Base-by-base conservation (phyloP, 1,284 basidiomycete species). In the Irpex lacteus region DNA sequence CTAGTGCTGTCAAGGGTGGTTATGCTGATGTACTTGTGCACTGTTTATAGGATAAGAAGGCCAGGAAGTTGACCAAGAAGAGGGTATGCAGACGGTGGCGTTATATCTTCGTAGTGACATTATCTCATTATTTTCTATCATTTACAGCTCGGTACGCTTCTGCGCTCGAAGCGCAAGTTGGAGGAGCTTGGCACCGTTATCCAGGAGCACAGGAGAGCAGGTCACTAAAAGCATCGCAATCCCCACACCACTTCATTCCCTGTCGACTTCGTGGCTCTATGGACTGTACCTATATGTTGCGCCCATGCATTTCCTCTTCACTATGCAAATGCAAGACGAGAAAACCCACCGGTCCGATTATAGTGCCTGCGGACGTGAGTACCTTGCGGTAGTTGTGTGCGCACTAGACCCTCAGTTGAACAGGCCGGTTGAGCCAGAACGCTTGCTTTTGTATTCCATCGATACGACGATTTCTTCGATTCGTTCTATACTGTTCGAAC, bases 11-110 rank as follows among this genome's bases (percentile, higher is more conserved):
- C 19, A 49, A 49, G 18, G 54, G 21, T 13, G 5, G 36, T 44
- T 50, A 9, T 63, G 11, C 7, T n/a, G 56, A 49, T 32, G 37
- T 55, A 59, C 11, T 8, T 26, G 5, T 34, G 58, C 37, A 19
- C 18, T 40, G 44, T 21, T 60, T 57, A 57, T 68, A 95, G 94
- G 96, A 98, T 80, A 98, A 98, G 89, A 97, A 96, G 83, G 96
- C 96, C 67, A 87, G 94, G 80, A 98, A 98, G 84, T 84, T 98
- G 83, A 96, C 95, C 72, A 98, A 98, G 89, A 97, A 96, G 85
- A 89, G 95, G 85, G 95, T 97, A 76, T 72, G 95, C 19, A 60
- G 40, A 47, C 13, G 11, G 32, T 34, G 32, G 36, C 49, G 6
- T n/a, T n/a, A 0, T 21, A 15, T 56, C 34, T 9, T 32, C 15